phyloP scores from a whole-genome alignment of 2,329 filamentous ascomycete genomes.

The Epichloe gansuensis region DNA sequence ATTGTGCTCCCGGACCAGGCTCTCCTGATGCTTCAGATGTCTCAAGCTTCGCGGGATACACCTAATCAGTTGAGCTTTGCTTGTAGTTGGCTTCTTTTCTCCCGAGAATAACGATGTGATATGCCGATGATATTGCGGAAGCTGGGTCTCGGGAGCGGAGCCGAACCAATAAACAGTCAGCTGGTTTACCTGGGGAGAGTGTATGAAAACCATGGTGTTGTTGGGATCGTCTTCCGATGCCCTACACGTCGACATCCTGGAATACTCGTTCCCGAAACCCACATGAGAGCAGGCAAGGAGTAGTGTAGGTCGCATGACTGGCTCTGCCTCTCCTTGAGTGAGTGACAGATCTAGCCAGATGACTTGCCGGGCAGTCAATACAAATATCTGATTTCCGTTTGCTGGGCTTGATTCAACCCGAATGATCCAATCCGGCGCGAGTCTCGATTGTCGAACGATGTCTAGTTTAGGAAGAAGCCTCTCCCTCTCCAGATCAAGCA shows the following conservation, averaged over 20 bases:
- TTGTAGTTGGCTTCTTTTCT: conserved; percentile 1
- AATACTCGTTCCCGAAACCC: conserved; percentile 12
- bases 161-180: conserved; percentile 26
- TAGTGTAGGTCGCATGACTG: conserved; percentile 11
- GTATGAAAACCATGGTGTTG: conserved; percentile 21
- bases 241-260: conserved; percentile 19
- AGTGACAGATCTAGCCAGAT: conserved; percentile 33
- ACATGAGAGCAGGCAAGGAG: conserved; percentile 19
- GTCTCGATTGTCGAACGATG: conserved; percentile 12
- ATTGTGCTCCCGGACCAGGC: conserved; percentile 16
- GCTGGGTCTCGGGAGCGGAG: conserved; percentile 9
- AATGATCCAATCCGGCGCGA: conserved; percentile 34
- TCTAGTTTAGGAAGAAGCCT: conserved; percentile 16
- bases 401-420: conserved; percentile 38
- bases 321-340: conserved; percentile 1
- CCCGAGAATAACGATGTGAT: conserved; percentile 16
- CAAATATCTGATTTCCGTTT: conserved; percentile 37
- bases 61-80: conserved; percentile 15
- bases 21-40: conserved; percentile 2
- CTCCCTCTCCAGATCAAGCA: conserved; percentile 25
- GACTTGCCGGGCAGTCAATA: conserved; percentile 44
- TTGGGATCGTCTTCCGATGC: conserved; percentile 12
- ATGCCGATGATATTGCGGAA: conserved; percentile 28
- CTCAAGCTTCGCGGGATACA: conserved; percentile 17
- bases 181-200: conserved; percentile 19